Evolutionary conservation across 768 basidiomycete species (phyloP).

Genomic region (Tylopilus rubrobrunneus): DNA sequence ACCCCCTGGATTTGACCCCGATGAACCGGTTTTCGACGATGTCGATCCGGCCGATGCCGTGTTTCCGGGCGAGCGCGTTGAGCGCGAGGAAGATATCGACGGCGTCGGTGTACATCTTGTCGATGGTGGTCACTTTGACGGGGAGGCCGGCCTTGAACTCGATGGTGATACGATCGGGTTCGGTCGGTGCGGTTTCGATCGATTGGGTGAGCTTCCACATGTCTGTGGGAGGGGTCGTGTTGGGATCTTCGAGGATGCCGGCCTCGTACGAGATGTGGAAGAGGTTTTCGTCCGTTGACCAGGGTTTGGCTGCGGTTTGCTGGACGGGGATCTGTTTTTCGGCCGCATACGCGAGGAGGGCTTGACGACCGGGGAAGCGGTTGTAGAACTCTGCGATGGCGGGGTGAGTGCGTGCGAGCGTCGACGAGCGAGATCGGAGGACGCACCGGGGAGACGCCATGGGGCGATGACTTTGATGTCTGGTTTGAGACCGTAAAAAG

Average conservation of each 20-base stretch:
- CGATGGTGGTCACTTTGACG: slow-evolving; percentile 64
- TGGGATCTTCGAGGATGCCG: slow-evolving; percentile 96
- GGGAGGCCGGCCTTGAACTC: slow-evolving; percentile 89
- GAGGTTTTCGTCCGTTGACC: slow-evolving; percentile 99
- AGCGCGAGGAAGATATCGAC: slow-evolving; percentile 92
- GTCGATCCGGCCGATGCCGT: slow-evolving; percentile 95
- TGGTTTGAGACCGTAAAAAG: slow-evolving; percentile 97
- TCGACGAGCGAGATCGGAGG: not conserved
- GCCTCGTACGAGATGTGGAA: slow-evolving; percentile 99
- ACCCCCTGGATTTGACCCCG: slow-evolving; percentile 98
- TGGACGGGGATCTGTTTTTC: slow-evolving; percentile 87
- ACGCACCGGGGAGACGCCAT: slow-evolving; percentile 87
- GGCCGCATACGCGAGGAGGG: slow-evolving; percentile 85
- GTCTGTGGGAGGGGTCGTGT: slow-evolving; percentile 88
- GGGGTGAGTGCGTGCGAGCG: not conserved
- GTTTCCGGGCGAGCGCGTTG: slow-evolving; percentile 89
- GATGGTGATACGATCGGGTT: slow-evolving; percentile 76
- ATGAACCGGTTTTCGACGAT: slow-evolving; percentile 99
- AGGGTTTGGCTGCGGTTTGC: slow-evolving; percentile 95
- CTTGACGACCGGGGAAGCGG: slow-evolving; percentile 93
- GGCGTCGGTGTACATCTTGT: slow-evolving; percentile 76
- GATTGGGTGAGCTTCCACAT: slow-evolving; percentile 98
- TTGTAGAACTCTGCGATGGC: slow-evolving; percentile 81
- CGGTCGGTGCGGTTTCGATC: slow-evolving; percentile 75
- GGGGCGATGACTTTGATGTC: slow-evolving; percentile 99